These are phyloP conservation scores for Triticum monococcum DNA, from an alignment of 176 grass and related monocot species.

Conservation along the genomic window DNA sequence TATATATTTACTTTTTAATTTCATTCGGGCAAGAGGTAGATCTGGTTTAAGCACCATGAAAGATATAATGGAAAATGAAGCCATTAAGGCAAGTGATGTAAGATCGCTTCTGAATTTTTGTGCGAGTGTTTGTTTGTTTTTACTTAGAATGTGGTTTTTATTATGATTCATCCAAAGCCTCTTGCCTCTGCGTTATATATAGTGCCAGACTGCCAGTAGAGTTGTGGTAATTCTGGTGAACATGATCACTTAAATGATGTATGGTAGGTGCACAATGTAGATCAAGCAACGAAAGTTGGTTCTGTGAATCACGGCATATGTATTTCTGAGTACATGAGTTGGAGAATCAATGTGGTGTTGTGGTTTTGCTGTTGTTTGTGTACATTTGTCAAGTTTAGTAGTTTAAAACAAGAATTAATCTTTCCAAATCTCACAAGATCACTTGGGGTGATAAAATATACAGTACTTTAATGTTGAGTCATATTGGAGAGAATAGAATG, in stretches of 20 bases:
- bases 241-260: not conserved
- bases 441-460: not conserved
- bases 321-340: not conserved
- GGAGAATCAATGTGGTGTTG: not conserved
- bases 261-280: not conserved
- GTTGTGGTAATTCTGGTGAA: not conserved
- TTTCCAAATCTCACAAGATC: not conserved
- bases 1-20: not conserved
- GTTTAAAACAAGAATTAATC: constrained; percentile 1
- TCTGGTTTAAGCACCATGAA: not conserved
- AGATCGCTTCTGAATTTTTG: not conserved
- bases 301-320: not conserved
- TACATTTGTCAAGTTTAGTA: constrained; percentile 11
- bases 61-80: constrained; percentile 8
- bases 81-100: not conserved
- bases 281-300: not conserved
- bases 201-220: too few relatives aligned
- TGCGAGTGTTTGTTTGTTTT: constrained; percentile 16
- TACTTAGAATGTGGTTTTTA: not conserved
- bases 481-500: constrained; percentile 2
- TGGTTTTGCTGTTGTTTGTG: not conserved
- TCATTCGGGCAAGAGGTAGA: not conserved
- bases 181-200: too few relatives aligned
- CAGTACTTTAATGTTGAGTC: not conserved
- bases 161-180: not conserved